Conservation (phyloP, 73 alveolate species). For the Uronychia setigera region DNA sequence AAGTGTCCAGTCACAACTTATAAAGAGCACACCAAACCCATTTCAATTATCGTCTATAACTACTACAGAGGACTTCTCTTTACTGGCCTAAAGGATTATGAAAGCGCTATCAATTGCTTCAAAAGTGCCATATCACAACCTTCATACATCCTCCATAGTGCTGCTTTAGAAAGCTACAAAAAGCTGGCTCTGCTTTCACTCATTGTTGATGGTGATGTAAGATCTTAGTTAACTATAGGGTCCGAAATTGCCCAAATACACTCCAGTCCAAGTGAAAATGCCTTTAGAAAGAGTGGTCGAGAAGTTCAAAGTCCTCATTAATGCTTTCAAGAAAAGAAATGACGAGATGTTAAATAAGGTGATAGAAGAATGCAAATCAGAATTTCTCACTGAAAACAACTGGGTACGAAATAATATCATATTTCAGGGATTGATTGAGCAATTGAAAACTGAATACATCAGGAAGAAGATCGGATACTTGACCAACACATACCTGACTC, state of each 20-base stretch:
- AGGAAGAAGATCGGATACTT: constrained; percentile 23
- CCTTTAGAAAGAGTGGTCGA: constrained; percentile 19
- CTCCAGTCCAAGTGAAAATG: constrained; percentile 15
- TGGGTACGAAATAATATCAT: no score
- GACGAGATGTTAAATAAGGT: constrained; percentile 6
- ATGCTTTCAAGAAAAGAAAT: constrained; percentile 9
- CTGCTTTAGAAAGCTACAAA: constrained; percentile 47
- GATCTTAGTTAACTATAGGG: not conserved
- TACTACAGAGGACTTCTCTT: constrained; percentile 57
- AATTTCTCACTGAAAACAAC: constrained; percentile 23
- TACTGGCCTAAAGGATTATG: constrained; percentile 44
- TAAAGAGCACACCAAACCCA: constrained; percentile 32
- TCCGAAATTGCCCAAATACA: constrained; percentile 20
- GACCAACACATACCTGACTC: constrained; percentile 45
- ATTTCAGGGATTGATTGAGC: constrained; percentile 47
- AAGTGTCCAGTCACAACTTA: constrained; percentile 27
- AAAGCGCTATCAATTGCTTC: constrained; percentile 50
- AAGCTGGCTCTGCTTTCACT: constrained; percentile 38
- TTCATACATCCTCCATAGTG: constrained; percentile 26
- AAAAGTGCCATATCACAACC: constrained; percentile 36
- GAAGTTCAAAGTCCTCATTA: constrained; percentile 10
- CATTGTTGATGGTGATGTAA: constrained; percentile 25
- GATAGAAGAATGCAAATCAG: not conserved
- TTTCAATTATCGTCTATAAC: constrained; percentile 32
- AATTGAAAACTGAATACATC: not conserved